phyloP scores from a whole-genome alignment of 208 protist species.

The Trypanosomatidae sp. region DNA sequence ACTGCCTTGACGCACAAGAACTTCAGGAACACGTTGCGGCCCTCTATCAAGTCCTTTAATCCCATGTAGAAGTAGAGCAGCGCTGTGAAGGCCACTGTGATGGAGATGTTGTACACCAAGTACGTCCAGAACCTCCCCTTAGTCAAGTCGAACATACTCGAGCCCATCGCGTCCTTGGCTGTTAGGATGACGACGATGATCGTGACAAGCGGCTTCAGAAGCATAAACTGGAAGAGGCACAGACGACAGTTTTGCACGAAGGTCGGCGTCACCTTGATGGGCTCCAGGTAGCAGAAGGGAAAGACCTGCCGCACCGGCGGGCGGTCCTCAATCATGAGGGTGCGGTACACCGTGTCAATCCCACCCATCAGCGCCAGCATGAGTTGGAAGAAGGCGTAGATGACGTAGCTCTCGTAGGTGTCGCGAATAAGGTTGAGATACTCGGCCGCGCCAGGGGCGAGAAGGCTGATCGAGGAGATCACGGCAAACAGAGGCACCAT shows the following conservation, averaged over 20 bases:
- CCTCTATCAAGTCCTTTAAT: conserved; percentile 87
- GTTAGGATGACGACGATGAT: conserved; percentile 83
- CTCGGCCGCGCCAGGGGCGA: conserved; percentile 63
- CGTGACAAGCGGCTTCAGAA: conserved; percentile 87
- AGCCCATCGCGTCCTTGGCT: conserved; percentile 66
- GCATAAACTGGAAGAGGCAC: conserved; percentile 93
- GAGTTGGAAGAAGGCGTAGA: conserved; percentile 94
- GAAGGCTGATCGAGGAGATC: conserved; percentile 81
- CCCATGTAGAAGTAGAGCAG: conserved; percentile 92
- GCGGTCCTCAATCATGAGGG: conserved; percentile 83
- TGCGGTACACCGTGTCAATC: conserved; percentile 81
- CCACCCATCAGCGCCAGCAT: conserved; percentile 93
- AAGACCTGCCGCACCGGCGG: conserved; percentile 79
- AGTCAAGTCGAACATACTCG: conserved; percentile 67
- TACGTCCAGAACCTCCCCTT: conserved; percentile 91
- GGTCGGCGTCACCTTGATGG: conserved; percentile 77
- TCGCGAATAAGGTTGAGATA: conserved; percentile 93
- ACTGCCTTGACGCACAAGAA: conserved; percentile 93
- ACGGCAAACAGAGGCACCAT: conserved; percentile 94
- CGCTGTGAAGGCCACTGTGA: conserved; percentile 91
- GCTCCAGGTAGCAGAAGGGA: conserved; percentile 82
- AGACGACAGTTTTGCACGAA: conserved; percentile 89
- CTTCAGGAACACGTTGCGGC: conserved; percentile 88
- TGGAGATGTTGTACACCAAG: conserved; percentile 91
- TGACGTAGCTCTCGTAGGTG: conserved; percentile 93